Evolutionary conservation across 805 yeast genomes (phyloP), one percentile per base, ranked within the genome.

Genomic region (Candida xyloterini): DNA sequence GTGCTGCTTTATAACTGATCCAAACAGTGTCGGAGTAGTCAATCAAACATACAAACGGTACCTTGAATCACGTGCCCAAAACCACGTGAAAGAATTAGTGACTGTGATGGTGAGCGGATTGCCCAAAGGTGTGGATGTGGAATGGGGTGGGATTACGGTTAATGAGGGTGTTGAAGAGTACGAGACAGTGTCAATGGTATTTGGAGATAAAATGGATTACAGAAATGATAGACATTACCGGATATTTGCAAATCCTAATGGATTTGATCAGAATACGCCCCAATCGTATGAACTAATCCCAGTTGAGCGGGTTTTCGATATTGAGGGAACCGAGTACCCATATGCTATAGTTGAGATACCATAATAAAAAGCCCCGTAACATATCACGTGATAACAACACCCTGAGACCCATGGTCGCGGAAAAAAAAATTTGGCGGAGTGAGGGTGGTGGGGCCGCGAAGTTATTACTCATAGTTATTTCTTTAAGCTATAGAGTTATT

Each of bases 121-220:
- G 35, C 95, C 95, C 5, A 74, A 72, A 37, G 65, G 67, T 27
- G 88, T 90, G 0, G 56, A 58, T 15, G 73, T 83, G 24, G 95
- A 87, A 63, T 84, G 95, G 91, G 76, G 81, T 26, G 95, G 91
- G 1, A 44, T 74, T 3, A 60, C 78, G 5, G 76, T 69, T 44
- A 70, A 72, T 40, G 63, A 65, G 20, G 47, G 52, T 3, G 46
- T 42, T 51, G 73, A 65, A 26, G 71, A 63, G 7, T 63, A 60
- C 10, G 63, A 55, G 25, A 38, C 38, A 28, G 46, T 42, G 11
- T 39, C 43, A 14, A 13, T 27, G 10, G 30, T 15, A 15, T 39
- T 33, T 14, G 38, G 33, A 8, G 5, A n/a, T 8, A 6, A 15
- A 7, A 4, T 15, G 25, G 22, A 33, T 11, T 66, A 68, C 43